These are phyloP conservation scores for Echinosophora koreensis DNA, from an alignment of 306 rosid genomes.

Conservation along the genomic window DNA sequence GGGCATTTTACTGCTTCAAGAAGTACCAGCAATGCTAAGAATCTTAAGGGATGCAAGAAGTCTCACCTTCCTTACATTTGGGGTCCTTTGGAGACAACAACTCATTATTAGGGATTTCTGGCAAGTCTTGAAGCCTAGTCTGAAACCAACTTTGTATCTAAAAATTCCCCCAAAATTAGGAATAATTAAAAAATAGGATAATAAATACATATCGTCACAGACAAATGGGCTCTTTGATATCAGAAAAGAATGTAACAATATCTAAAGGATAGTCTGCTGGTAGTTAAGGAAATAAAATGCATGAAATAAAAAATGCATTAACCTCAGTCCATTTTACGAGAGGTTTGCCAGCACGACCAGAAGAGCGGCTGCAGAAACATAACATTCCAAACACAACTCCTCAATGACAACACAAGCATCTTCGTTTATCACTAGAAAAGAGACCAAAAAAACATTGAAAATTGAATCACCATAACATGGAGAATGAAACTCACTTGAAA, in stretches of 20 bases:
- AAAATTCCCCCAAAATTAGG: conserved; percentile 24
- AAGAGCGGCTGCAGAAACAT: conserved; percentile 69
- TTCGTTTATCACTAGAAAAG: conserved; percentile 7
- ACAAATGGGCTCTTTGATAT: conserved; percentile 1
- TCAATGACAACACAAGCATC: conserved; percentile 34
- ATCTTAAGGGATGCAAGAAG: conserved; percentile 54
- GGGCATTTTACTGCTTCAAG: conserved; percentile 12
- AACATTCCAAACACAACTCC: conserved; percentile 44
- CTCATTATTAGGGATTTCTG: conserved; percentile 51
- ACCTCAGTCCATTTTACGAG: conserved; percentile 85
- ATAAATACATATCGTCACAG: background rate
- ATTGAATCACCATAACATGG: background rate
- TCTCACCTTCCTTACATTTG: conserved; percentile 56
- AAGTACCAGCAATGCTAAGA: conserved; percentile 39
- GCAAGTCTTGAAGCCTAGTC: conserved; percentile 56
- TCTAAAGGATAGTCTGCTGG: background rate
- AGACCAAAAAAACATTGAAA: conserved; percentile 9
- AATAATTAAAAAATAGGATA: background rate
- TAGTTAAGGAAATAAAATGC: background rate
- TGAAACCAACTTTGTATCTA: conserved; percentile 87
- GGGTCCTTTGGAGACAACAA: conserved; percentile 48
- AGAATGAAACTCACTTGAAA: conserved; percentile 71
- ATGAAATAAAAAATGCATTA: conserved; percentile 30
- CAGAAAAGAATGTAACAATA: background rate
- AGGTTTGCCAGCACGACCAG: conserved; percentile 96